Conservation (phyloP, 2,329 filamentous ascomycete species). For the Aspergillus fumigatus region DNA sequence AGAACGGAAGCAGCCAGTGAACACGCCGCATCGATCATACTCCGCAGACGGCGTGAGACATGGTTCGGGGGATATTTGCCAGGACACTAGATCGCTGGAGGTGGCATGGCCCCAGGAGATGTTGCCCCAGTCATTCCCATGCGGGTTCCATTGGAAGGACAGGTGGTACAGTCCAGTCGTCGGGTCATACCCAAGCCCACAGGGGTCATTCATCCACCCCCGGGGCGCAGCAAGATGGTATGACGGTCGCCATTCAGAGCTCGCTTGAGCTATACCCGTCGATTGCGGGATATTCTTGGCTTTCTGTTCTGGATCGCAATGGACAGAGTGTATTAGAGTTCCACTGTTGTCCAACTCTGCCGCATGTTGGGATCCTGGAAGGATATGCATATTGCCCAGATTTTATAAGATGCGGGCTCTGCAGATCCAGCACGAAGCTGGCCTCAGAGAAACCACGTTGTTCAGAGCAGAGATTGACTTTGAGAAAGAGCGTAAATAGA, state of each 20-base stretch:
- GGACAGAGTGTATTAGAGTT: not conserved
- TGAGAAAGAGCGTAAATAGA: not conserved
- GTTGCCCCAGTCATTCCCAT: slow-evolving; percentile 39
- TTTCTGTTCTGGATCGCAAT: not conserved
- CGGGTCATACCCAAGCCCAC: slow-evolving; percentile 39
- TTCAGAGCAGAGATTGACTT: not conserved
- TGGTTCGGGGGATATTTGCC: slow-evolving; percentile 27
- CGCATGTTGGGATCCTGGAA: not conserved
- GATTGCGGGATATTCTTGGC: not conserved
- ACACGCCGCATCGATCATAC: slow-evolving; percentile 40
- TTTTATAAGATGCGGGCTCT: not conserved
- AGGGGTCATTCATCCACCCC: slow-evolving; percentile 45
- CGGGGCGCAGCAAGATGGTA: slow-evolving; percentile 36
- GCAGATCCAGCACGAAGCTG: not conserved
- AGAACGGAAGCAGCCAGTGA: slow-evolving; percentile 39
- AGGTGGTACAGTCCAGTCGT: slow-evolving; percentile 38
- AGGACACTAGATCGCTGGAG: slow-evolving; percentile 37
- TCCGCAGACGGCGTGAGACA: slow-evolving; percentile 28
- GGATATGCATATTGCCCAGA: not conserved
- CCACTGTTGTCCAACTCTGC: not conserved
- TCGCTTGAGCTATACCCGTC: not conserved
- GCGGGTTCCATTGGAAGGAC: slow-evolving; percentile 43
- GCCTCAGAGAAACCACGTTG: not conserved
- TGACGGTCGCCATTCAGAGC: slow-evolving; percentile 19
- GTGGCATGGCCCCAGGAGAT: slow-evolving; percentile 41